A percentile compares a stretch with the other conserved stretches of the same genome.
These are phyloP conservation scores for Pestalotiopsis sp. DNA, from an alignment of 2,329 filamentous ascomycete species.

Conservation along the genomic window DNA sequence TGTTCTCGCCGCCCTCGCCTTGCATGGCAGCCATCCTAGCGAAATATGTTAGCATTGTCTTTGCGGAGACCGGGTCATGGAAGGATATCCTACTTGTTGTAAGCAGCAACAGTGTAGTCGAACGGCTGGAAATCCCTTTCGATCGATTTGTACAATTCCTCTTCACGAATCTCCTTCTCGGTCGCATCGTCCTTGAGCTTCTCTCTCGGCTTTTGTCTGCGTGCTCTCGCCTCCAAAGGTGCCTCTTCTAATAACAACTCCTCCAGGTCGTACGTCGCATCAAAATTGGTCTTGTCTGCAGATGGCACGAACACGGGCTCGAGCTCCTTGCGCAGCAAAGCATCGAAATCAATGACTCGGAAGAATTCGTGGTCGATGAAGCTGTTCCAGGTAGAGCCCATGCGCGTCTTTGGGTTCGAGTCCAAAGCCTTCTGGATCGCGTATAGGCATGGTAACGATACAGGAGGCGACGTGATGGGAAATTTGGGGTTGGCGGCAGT, in stretches of 20 bases:
- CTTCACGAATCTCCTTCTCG: conserved; percentile 90
- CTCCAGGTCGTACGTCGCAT: conserved; percentile 96
- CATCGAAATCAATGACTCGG: conserved; percentile 79
- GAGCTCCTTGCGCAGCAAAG: conserved; percentile 83
- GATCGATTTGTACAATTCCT: conserved; percentile 92
- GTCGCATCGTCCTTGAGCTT: conserved; percentile 92
- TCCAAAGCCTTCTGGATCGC: conserved; percentile 85
- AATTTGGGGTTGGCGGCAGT: conserved; percentile 82
- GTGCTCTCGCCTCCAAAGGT: conserved; percentile 86
- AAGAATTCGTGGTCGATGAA: conserved; percentile 93
- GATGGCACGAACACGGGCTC: conserved; percentile 92
- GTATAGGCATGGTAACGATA: conserved; percentile 85
- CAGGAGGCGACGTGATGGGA: conserved; percentile 89
- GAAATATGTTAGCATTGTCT: conserved; percentile 1
- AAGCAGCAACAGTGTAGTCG: conserved; percentile 86
- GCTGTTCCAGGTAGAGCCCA: conserved; percentile 84
- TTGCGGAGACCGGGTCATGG: not conserved
- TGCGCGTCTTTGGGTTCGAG: conserved; percentile 75
- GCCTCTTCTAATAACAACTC: conserved; percentile 93
- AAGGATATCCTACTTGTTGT: conserved; percentile 63
- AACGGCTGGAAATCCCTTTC: conserved; percentile 93
- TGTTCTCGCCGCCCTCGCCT: conserved; percentile 25
- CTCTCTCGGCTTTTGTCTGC: conserved; percentile 91
- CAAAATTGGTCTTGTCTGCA: conserved; percentile 98
- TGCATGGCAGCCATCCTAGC: conserved; percentile 39